Percentiles rank a stretch among this genome's conserved stretches.
phyloP scores from a whole-genome alignment of 768 basidiomycete species.

The Rubroboletus satanas region DNA sequence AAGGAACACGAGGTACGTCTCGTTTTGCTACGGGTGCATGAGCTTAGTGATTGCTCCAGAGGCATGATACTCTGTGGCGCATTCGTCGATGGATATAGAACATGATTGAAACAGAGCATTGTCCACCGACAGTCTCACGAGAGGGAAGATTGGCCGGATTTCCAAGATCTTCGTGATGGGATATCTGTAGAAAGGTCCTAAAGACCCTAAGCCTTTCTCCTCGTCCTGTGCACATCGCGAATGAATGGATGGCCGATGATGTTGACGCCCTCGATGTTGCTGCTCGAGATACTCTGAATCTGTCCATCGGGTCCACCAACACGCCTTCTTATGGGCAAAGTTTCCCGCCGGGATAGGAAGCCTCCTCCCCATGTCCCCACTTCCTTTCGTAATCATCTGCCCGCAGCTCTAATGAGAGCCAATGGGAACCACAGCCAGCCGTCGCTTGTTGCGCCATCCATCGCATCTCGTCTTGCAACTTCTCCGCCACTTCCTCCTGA shows the following conservation, averaged over 20 bases:
- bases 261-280: neutral
- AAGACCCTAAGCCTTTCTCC: neutral
- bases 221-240: neutral
- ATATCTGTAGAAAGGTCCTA: neutral
- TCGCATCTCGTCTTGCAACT: too few relatives aligned
- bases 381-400: neutral
- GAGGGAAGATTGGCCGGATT: neutral
- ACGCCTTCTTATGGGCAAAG: neutral
- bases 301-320: neutral
- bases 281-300: neutral
- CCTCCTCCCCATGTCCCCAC: too few relatives aligned
- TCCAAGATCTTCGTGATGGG: neutral
- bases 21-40: neutral
- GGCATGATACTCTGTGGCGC: neutral
- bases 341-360: too few relatives aligned
- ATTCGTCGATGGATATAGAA: neutral
- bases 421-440: neutral
- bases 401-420: neutral
- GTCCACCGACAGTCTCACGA: neutral
- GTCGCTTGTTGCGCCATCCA: too few relatives aligned
- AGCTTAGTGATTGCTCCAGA: neutral
- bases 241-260: neutral
- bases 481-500: too few relatives aligned
- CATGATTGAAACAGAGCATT: neutral
- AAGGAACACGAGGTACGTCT: neutral